Evolutionary conservation across 73 alveolate species (phyloP).

Genomic region (Paraurostyla sp.): DNA sequence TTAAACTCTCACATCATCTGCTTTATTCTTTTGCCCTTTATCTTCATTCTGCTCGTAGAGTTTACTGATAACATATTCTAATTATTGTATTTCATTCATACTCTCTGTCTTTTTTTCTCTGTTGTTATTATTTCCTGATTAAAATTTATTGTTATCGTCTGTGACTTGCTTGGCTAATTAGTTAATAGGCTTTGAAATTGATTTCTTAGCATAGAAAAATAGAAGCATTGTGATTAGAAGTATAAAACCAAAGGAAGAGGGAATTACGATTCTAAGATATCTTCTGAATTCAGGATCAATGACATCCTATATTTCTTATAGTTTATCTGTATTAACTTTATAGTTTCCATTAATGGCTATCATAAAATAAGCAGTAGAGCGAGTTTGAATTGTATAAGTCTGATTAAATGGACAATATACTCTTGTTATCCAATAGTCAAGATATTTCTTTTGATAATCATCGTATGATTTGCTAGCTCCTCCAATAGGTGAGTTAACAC

Average conservation of each 20-base stretch:
- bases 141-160: neutral
- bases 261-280: neutral
- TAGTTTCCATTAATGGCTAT: neutral
- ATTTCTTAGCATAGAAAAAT: neutral
- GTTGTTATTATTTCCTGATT: neutral
- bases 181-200: neutral
- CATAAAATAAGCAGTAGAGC: neutral
- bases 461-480: neutral
- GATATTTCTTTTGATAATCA: neutral
- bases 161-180: neutral
- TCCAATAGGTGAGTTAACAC: neutral
- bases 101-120: neutral
- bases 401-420: constrained; percentile 24
- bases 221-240: neutral
- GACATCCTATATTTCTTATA: neutral
- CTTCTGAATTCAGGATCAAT: constrained; percentile 13
- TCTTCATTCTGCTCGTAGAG: too few species aligned
- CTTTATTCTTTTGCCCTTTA: too few species aligned
- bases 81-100: constrained; percentile 30
- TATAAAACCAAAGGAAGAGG: neutral
- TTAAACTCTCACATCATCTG: too few species aligned
- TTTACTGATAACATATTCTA: too few species aligned
- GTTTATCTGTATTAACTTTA: neutral
- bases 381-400: neutral
- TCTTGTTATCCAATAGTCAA: constrained; percentile 30